phyloP scores from a whole-genome alignment of 1,284 basidiomycete species.

The Cutaneotrichosporon cavernicola region DNA sequence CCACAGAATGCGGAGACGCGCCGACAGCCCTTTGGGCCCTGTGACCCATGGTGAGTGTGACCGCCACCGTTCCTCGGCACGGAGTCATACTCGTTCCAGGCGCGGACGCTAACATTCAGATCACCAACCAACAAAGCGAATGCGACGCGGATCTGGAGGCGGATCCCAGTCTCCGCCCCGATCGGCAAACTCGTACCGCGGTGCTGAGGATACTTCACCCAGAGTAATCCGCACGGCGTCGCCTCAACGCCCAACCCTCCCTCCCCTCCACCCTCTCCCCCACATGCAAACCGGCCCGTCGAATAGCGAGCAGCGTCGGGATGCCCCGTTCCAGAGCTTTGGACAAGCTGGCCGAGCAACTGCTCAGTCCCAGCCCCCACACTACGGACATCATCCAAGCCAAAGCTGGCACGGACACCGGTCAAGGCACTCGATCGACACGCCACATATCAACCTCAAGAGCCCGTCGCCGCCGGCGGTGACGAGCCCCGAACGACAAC shows the following conservation, averaged over 20 bases:
- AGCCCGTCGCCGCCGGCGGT: conserved; percentile 22
- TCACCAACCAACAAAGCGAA: conserved; percentile 18
- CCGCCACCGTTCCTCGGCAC: conserved; percentile 2
- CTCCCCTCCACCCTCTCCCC: conserved; percentile 23
- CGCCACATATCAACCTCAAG: conserved; percentile 19
- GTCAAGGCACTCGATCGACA: conserved; percentile 24
- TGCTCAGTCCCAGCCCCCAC: conserved; percentile 1
- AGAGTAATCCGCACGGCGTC: conserved; percentile 24
- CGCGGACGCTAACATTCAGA: conserved; percentile 16
- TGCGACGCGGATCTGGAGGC: conserved; percentile 13
- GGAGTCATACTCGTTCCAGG: not conserved
- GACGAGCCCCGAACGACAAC: conserved; percentile 3
- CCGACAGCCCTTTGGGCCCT: conserved; percentile 22
- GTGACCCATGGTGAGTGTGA: conserved; percentile 20
- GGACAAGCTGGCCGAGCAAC: conserved; percentile 4
- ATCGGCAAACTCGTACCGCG: conserved; percentile 11
- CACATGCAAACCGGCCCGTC: conserved; percentile 6
- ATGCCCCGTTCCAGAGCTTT: conserved; percentile 5
- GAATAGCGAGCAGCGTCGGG: not conserved
- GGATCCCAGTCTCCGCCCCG: conserved; percentile 11
- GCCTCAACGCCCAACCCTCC: conserved; percentile 19
- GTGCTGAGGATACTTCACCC: conserved; percentile 14
- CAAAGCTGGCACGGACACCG: conserved; percentile 23
- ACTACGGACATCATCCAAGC: conserved; percentile 4
- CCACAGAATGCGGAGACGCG: conserved; percentile 20